Conservation (phyloP, 345 rosid genomes). For the Citrus hindsii region DNA sequence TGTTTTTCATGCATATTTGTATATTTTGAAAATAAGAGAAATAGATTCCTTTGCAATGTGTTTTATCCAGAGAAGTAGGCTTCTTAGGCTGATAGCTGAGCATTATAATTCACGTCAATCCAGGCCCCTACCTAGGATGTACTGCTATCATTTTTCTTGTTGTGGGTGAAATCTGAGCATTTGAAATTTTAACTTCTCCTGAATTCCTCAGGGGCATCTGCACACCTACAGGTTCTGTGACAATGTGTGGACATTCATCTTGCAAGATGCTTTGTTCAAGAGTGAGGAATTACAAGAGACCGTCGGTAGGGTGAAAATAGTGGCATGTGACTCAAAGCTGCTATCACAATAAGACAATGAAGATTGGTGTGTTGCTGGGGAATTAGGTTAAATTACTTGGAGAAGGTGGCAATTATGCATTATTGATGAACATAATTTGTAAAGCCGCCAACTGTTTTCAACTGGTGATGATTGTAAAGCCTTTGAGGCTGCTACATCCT, state of each 20-base stretch:
- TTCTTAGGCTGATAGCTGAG: not conserved
- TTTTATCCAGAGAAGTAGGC: not conserved
- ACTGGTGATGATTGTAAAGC: not conserved
- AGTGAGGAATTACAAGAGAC: constrained; percentile 57
- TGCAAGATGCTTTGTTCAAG: constrained; percentile 71
- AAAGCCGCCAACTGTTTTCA: constrained; percentile 21
- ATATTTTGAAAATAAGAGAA: not conserved
- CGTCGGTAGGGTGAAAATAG: constrained; percentile 85
- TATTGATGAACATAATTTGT: constrained; percentile 21
- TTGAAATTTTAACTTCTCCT: not conserved
- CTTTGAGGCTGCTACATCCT: constrained; percentile 4
- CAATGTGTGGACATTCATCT: constrained; percentile 98
- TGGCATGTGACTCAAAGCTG: constrained; percentile 97
- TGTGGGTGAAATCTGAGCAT: not conserved
- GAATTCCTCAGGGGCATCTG: constrained; percentile 77
- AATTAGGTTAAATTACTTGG: not conserved
- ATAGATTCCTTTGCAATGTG: not conserved
- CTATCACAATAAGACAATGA: constrained; percentile 55
- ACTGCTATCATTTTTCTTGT: not conserved
- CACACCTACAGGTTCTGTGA: constrained; percentile 99
- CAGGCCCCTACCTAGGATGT: not conserved
- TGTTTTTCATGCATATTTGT: not conserved
- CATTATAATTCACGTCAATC: not conserved
- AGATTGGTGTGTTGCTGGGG: constrained; percentile 1
- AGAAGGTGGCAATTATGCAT: constrained; percentile 4